phyloP scores from a whole-genome alignment of 352 stramenopile genomes.

The Phytopythium vexans region DNA sequence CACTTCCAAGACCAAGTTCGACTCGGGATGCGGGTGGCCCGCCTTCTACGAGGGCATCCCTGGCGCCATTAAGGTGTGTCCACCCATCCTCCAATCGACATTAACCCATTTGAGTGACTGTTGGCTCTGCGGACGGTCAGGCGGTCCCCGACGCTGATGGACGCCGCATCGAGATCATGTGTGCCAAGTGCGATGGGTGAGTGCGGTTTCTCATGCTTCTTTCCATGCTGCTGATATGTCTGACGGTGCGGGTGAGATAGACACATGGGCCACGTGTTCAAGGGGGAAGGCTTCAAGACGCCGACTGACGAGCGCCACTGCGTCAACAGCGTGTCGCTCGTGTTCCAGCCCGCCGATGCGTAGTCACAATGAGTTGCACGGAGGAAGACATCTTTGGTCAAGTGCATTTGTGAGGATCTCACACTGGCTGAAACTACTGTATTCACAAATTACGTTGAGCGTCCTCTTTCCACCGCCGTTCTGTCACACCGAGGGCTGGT shows the following conservation, averaged over 20 bases:
- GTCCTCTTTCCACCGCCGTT: too few relatives aligned
- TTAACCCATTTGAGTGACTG: neutral
- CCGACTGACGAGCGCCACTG: slow-evolving; percentile 88
- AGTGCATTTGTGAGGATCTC: too few relatives aligned
- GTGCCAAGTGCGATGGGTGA: slow-evolving; percentile 81
- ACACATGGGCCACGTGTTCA: slow-evolving; percentile 92
- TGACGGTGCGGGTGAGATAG: slow-evolving; percentile 21
- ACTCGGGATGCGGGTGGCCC: slow-evolving; percentile 89
- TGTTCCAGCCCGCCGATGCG: slow-evolving; percentile 74
- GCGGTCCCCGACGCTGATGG: slow-evolving; percentile 67
- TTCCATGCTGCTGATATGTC: slow-evolving; percentile 6
- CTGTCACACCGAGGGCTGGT: too few relatives aligned
- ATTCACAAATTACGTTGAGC: too few relatives aligned
- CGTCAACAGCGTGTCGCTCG: slow-evolving; percentile 89
- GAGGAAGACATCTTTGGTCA: too few relatives aligned
- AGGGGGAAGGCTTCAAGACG: slow-evolving; percentile 85
- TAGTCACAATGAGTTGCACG: slow-evolving; percentile 35
- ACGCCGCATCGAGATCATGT: slow-evolving; percentile 85
- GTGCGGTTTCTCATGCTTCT: slow-evolving; percentile 5
- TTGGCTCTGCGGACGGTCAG: slow-evolving; percentile 15
- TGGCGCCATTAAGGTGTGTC: slow-evolving; percentile 74
- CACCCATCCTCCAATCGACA: neutral
- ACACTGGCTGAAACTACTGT: too few relatives aligned
- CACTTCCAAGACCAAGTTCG: slow-evolving; percentile 87
- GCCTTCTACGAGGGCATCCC: slow-evolving; percentile 90